phyloP scores from a whole-genome alignment of 2,329 filamentous ascomycete species.

The Colletotrichum musae region DNA sequence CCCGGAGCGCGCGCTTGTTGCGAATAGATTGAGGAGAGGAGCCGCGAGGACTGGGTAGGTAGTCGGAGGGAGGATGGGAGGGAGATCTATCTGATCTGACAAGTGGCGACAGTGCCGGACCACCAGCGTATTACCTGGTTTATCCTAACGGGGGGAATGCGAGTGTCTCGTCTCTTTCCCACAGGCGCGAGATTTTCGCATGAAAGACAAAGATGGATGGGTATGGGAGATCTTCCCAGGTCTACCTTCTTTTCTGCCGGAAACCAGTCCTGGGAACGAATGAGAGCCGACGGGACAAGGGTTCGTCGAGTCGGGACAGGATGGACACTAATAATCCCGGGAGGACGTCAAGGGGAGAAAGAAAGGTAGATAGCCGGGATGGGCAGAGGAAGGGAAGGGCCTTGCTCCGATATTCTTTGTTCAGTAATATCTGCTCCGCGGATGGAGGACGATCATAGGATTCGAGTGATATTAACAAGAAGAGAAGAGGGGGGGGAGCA shows the following conservation, averaged over 20 bases:
- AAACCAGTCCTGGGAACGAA: conserved; percentile 31
- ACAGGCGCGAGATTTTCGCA: conserved; percentile 13
- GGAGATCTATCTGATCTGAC: conserved; percentile 3
- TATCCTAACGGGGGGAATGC: not conserved
- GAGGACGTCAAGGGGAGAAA: not conserved
- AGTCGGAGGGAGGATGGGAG: not conserved
- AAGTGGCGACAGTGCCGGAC: no score
- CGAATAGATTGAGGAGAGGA: conserved; percentile 24
- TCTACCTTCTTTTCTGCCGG: conserved; percentile 14
- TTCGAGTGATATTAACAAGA: conserved; percentile 27
- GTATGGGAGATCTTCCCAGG: conserved; percentile 4
- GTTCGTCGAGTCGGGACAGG: not conserved
- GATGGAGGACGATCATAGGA: conserved; percentile 30
- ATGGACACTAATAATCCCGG: not conserved
- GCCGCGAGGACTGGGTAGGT: conserved; percentile 17
- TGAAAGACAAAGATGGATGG: conserved; percentile 17
- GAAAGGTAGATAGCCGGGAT: no score
- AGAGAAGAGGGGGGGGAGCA: not conserved
- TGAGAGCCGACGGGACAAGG: conserved; percentile 16
- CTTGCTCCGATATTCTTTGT: conserved; percentile 11
- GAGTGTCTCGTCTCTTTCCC: conserved; percentile 2
- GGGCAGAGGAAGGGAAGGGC: conserved; percentile 17
- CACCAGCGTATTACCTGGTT: no score
- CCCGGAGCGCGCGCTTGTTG: conserved; percentile 24
- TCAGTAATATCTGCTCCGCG: conserved; percentile 2